phyloP scores from a whole-genome alignment of 352 stramenopile genomes.

The Blastocystis sp. region DNA sequence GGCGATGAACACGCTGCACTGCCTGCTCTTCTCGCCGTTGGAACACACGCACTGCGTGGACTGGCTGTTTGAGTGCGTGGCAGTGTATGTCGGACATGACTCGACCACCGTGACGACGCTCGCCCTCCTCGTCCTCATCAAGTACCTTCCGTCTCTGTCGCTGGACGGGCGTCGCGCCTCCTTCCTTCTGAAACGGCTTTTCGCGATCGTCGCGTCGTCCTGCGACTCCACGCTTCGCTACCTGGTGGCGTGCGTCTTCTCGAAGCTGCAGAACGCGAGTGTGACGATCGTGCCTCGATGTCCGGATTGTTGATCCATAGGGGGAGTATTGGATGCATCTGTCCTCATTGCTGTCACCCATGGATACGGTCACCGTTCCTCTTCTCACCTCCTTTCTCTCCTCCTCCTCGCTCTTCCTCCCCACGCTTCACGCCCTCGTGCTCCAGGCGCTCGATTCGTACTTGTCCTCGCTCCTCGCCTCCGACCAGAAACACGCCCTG shows the following conservation, averaged over 20 bases:
- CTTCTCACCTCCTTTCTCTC: not conserved
- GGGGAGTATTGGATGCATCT: not conserved
- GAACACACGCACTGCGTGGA: not conserved
- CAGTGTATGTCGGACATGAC: not conserved
- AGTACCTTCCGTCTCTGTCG: not conserved
- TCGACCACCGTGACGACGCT: not conserved
- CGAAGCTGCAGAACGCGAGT: not conserved
- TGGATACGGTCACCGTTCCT: not conserved
- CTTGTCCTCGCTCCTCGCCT: not conserved
- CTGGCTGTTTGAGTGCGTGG: not conserved
- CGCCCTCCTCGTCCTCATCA: not conserved
- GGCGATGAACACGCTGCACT: not conserved
- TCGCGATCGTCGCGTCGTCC: not conserved
- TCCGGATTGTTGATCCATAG: not conserved
- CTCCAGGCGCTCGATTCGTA: not conserved
- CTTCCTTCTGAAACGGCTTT: not conserved
- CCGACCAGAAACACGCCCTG: not conserved
- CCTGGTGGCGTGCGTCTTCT: not conserved
- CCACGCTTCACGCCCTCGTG: not conserved
- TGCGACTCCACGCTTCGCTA: not conserved
- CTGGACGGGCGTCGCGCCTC: not conserved
- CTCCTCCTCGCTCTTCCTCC: not conserved
- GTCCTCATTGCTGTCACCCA: not conserved
- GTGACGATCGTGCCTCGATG: not conserved
- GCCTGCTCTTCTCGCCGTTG: not conserved